Conservation (phyloP, 495 filamentous ascomycete species). For the Parathielavia appendiculata region DNA sequence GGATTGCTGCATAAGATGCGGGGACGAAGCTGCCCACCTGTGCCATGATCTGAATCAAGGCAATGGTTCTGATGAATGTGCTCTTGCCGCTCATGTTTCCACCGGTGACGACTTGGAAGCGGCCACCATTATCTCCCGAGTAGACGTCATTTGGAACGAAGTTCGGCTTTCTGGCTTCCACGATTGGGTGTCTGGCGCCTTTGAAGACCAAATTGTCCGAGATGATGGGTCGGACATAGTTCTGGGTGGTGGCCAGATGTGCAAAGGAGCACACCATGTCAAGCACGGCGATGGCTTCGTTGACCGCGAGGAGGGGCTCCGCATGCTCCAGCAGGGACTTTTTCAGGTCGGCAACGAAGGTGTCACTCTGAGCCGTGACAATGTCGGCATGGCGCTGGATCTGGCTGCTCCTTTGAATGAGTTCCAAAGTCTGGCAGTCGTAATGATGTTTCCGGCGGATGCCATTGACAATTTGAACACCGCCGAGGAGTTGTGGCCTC, state of each 20-base stretch:
- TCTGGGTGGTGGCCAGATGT: constrained; percentile 66
- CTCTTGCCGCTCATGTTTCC: constrained; percentile 99
- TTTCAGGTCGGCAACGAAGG: constrained; percentile 64
- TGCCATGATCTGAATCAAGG: constrained; percentile 83
- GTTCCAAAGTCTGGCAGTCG: constrained; percentile 79
- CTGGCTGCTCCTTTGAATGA: constrained; percentile 62
- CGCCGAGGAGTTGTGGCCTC: constrained; percentile 13
- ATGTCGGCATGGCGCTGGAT: constrained; percentile 66
- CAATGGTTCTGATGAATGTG: constrained; percentile 85
- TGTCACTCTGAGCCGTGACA: constrained; percentile 70
- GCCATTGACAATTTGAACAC: constrained; percentile 58
- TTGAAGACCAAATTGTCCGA: constrained; percentile 73
- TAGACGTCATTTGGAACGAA: constrained; percentile 82
- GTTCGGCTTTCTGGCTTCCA: constrained; percentile 49
- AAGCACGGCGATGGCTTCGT: constrained; percentile 81
- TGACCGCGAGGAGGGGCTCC: constrained; percentile 66
- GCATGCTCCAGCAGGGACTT: constrained; percentile 61
- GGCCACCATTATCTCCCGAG: constrained; percentile 67
- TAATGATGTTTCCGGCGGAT: constrained; percentile 65
- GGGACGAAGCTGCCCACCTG: constrained; percentile 92
- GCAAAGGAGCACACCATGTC: constrained; percentile 89
- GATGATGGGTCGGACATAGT: constrained; percentile 77
- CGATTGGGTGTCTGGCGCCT: constrained; percentile 75
- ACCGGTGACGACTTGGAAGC: constrained; percentile 91
- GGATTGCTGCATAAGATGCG: constrained; percentile 74